Percentiles rank a stretch among this genome's conserved stretches.
Conservation (phyloP, 495 filamentous ascomycete genomes). For the Penicillium bialowiezense region DNA sequence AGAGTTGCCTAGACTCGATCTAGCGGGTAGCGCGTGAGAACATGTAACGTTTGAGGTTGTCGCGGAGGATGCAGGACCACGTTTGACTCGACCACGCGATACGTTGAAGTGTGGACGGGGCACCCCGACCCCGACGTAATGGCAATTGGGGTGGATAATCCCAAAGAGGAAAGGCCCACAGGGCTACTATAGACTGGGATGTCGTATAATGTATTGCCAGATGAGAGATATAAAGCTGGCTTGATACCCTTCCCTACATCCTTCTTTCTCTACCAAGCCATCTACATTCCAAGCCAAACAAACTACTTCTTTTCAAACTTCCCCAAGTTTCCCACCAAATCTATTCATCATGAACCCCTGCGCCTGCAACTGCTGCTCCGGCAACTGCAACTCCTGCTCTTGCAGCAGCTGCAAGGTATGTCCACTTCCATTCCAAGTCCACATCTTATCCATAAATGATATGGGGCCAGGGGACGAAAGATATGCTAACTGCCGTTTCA, state of each 20-base stretch:
- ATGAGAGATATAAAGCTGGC: conserved; percentile 16
- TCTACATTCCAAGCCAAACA: conserved; percentile 5
- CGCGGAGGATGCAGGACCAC: conserved; percentile 1
- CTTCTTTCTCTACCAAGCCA: conserved; percentile 5
- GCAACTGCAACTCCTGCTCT: conserved; percentile 43
- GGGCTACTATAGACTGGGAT: not conserved
- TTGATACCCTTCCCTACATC: conserved; percentile 4
- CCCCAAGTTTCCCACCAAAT: conserved; percentile 17
- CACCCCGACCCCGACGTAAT: conserved; percentile 5
- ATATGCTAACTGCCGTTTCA: conserved; percentile 21
- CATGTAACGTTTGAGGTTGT: too few relatives aligned
- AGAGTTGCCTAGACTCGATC: conserved; percentile 6
- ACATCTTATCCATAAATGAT: not conserved
- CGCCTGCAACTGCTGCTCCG: conserved; percentile 45
- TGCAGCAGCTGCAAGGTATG: conserved; percentile 40
- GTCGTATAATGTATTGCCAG: not conserved
- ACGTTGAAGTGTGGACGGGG: conserved; percentile 7
- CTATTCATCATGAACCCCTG: conserved; percentile 42
- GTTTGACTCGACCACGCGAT: conserved; percentile 30
- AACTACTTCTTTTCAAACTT: conserved; percentile 1
- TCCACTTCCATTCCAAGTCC: not conserved
- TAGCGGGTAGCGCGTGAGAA: conserved; percentile 27
- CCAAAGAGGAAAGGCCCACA: not conserved
- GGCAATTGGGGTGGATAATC: not conserved
- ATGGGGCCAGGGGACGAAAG: not conserved